A percentile compares a stretch with the other conserved stretches of the same genome.
These are phyloP conservation scores for Camelina laxa DNA, from an alignment of 345 rosid species.

Conservation along the genomic window DNA sequence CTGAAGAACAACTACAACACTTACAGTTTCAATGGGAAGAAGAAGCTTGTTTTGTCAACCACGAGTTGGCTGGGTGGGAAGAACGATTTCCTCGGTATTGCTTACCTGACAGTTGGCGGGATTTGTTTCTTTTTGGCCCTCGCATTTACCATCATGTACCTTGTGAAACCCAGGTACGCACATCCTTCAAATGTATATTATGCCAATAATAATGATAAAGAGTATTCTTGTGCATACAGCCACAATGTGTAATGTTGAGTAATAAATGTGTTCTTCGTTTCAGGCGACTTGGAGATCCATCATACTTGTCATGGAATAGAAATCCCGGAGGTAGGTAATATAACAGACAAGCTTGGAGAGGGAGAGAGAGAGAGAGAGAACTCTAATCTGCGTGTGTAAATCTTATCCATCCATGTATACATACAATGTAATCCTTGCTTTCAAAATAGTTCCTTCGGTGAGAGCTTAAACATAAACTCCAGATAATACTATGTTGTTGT, in stretches of 20 bases:
- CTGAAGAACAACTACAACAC: slow-evolving; percentile 83
- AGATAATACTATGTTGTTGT: slow-evolving; percentile 32
- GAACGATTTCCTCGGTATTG: slow-evolving; percentile 97
- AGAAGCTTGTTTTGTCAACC: slow-evolving; percentile 95
- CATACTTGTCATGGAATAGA: slow-evolving; percentile 96
- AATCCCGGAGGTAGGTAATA: slow-evolving; percentile 63
- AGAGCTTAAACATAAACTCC: slow-evolving; percentile 19
- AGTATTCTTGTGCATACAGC: neutral
- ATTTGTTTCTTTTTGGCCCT: slow-evolving; percentile 85
- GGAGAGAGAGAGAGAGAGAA: neutral
- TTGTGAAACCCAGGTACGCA: slow-evolving; percentile 86
- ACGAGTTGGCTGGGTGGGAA: slow-evolving; percentile 99
- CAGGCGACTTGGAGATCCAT: slow-evolving; percentile 97
- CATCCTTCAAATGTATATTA: slow-evolving; percentile 6
- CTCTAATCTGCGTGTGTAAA: slow-evolving; percentile 33
- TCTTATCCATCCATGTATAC: slow-evolving; percentile 32
- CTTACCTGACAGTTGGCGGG: slow-evolving; percentile 90
- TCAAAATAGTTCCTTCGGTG: slow-evolving; percentile 13
- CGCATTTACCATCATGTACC: slow-evolving; percentile 81
- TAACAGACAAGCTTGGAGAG: slow-evolving; percentile 26
- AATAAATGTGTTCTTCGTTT: slow-evolving; percentile 20
- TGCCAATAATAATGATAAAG: neutral
- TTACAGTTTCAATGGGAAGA: slow-evolving; percentile 91
- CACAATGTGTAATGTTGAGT: slow-evolving; percentile 10
- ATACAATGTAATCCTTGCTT: slow-evolving; percentile 22